Conservation (phyloP, 371 early-diverging fungal genomes). For the Apophysomyces elegans region DNA sequence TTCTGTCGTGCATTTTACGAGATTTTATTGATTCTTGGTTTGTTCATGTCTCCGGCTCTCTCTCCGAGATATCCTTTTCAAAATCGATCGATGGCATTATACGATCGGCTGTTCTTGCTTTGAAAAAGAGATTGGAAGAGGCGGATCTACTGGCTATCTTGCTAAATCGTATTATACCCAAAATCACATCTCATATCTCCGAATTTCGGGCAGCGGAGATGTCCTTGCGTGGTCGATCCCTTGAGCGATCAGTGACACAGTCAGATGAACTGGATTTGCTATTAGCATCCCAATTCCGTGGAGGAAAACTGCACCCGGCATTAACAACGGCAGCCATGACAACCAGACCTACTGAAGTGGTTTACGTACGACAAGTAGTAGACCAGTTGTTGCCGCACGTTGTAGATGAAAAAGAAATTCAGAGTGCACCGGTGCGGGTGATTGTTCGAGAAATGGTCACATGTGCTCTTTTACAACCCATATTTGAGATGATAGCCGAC, state of each 20-base stretch:
- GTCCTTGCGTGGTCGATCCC: conserved; percentile 54
- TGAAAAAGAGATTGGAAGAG: conserved; percentile 47
- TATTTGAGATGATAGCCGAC: conserved; percentile 74
- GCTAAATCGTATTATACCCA: conserved; percentile 65
- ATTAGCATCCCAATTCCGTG: conserved; percentile 64
- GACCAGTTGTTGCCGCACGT: conserved; percentile 69
- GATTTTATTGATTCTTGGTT: conserved; percentile 67
- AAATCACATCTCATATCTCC: conserved; percentile 69
- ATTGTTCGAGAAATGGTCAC: conserved; percentile 79
- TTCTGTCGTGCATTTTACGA: conserved; percentile 50
- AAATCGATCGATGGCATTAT: conserved; percentile 50
- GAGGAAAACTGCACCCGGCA: conserved; percentile 66
- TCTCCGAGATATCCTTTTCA: conserved; percentile 38
- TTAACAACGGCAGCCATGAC: conserved; percentile 54
- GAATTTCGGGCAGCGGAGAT: conserved; percentile 72
- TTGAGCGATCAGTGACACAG: conserved; percentile 60
- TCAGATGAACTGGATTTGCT: conserved; percentile 66
- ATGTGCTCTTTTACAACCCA: conserved; percentile 72
- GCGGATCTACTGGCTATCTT: conserved; percentile 66
- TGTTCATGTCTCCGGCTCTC: conserved; percentile 49
- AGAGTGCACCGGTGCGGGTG: conserved; percentile 60
- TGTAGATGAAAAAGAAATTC: conserved; percentile 55
- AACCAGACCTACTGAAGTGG: conserved; percentile 57
- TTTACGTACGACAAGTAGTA: conserved; percentile 69
- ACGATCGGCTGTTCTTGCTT: conserved; percentile 38